Evolutionary conservation across 352 stramenopile species (phyloP).

Genomic region (Phytophthora pluvialis): DNA sequence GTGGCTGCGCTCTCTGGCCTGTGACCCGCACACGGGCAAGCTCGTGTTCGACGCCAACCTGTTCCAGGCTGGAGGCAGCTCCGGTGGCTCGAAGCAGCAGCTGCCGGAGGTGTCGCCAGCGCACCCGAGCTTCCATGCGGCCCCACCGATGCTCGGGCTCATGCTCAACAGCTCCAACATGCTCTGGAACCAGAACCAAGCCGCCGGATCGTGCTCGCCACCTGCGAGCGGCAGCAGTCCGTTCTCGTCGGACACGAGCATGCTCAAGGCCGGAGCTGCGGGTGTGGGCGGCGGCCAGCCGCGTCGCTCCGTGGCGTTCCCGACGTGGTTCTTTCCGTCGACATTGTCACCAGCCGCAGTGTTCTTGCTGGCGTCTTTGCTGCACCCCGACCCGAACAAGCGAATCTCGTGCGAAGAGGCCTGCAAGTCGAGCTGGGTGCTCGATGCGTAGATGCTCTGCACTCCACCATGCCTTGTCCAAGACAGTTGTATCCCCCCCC

Average conservation of each 20-base stretch:
- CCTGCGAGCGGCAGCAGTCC: conserved; percentile 31
- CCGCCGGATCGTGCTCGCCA: conserved; percentile 27
- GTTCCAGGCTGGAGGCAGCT: conserved; percentile 41
- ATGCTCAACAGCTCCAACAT: conserved; percentile 47
- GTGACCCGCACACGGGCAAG: conserved; percentile 70
- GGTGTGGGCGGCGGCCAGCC: conserved; percentile 24
- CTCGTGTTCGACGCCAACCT: conserved; percentile 60
- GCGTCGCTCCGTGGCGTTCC: conserved; percentile 68
- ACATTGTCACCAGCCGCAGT: conserved; percentile 68
- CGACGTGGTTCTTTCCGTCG: conserved; percentile 85
- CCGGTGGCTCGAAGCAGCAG: conserved; percentile 26
- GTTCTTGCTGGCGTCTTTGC: conserved; percentile 75
- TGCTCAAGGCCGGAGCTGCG: conserved; percentile 33
- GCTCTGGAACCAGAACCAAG: conserved; percentile 43
- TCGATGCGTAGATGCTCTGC: conserved; percentile 40
- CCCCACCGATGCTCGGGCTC: conserved; percentile 42
- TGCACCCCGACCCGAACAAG: conserved; percentile 86
- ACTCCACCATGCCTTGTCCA: background rate
- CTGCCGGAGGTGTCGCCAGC: conserved; percentile 26
- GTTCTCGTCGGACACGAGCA: conserved; percentile 25
- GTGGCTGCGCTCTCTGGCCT: conserved; percentile 83
- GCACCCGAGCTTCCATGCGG: conserved; percentile 38
- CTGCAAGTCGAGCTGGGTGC: conserved; percentile 76
- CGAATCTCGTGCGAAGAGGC: conserved; percentile 85
- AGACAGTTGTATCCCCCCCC: conserved; percentile 36